These are phyloP conservation scores for Pestalotiopsis sp. DNA, from an alignment of 2,329 filamentous ascomycete genomes.

Conservation along the genomic window DNA sequence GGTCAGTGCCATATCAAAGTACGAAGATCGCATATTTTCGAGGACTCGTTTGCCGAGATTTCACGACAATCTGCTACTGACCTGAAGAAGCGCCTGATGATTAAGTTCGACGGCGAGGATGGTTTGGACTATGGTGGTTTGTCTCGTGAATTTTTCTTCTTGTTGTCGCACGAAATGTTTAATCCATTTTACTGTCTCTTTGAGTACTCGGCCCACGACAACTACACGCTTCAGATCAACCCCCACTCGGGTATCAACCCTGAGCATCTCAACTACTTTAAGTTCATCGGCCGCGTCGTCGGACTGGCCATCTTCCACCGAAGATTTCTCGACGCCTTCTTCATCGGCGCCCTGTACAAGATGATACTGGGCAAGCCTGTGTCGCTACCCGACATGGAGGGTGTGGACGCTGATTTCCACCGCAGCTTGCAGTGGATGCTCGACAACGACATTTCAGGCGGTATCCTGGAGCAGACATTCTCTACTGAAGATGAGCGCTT, in stretches of 20 bases:
- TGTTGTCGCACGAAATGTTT: constrained; percentile 99
- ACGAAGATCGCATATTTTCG: constrained; percentile 93
- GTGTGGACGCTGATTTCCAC: constrained; percentile 97
- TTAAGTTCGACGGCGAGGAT: constrained; percentile 99
- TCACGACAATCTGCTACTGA: constrained; percentile 95
- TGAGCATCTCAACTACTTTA: constrained; percentile 99
- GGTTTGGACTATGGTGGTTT: constrained; percentile 97
- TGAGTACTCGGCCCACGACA: constrained; percentile 99
- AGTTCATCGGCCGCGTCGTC: constrained; percentile 97
- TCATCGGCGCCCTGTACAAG: constrained; percentile 98
- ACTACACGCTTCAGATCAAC: constrained; percentile 99
- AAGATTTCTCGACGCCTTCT: constrained; percentile 96
- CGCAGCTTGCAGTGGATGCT: constrained; percentile 95
- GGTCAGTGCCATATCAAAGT: constrained; percentile 99
- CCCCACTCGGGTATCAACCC: constrained; percentile 99
- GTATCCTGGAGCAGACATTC: constrained; percentile 92
- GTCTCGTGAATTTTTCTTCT: constrained; percentile 98
- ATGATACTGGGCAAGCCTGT: constrained; percentile 97
- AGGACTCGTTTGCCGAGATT: constrained; percentile 98
- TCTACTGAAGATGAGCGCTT: constrained; percentile 97
- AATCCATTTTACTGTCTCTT: constrained; percentile 99
- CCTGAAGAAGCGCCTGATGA: constrained; percentile 98
- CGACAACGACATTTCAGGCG: constrained; percentile 92
- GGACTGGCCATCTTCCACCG: constrained; percentile 97
- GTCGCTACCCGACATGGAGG: constrained; percentile 92